These are phyloP conservation scores for Coemansia furcata DNA, from an alignment of 192 early-diverging fungal genomes.

Conservation along the genomic window DNA sequence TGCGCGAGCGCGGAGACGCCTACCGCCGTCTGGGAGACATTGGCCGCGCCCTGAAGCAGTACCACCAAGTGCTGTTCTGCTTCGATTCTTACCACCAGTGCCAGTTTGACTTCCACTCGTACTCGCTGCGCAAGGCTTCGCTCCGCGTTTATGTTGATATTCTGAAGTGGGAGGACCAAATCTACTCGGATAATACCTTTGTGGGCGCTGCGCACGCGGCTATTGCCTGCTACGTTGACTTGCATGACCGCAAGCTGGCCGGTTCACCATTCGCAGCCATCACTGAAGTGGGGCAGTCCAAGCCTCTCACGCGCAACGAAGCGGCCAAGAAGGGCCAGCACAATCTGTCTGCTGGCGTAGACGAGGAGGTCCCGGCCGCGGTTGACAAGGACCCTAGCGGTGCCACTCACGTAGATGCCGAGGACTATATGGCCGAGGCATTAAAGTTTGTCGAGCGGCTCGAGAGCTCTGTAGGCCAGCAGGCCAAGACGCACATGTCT, in stretches of 20 bases:
- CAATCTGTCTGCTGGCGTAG: constrained; percentile 41
- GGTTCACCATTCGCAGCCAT: constrained; percentile 40
- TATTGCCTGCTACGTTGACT: constrained; percentile 57
- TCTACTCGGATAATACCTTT: constrained; percentile 71
- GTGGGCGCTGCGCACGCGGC: constrained; percentile 74
- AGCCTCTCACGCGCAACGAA: constrained; percentile 52
- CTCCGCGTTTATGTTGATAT: constrained; percentile 83
- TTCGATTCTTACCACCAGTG: constrained; percentile 86
- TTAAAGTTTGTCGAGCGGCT: constrained; percentile 76
- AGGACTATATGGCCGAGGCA: constrained; percentile 71
- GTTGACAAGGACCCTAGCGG: constrained; percentile 45
- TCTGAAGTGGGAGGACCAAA: constrained; percentile 72
- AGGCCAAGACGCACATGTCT: constrained; percentile 27
- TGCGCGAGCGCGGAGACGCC: constrained; percentile 73
- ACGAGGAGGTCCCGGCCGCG: constrained; percentile 54
- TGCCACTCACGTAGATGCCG: constrained; percentile 52
- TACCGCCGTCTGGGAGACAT: constrained; percentile 63
- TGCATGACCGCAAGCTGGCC: constrained; percentile 48
- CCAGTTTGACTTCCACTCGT: constrained; percentile 96
- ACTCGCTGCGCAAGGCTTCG: constrained; percentile 87
- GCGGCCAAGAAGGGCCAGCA: constrained; percentile 58
- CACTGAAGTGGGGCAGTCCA: constrained; percentile 8
- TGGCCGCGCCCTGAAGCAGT: constrained; percentile 85
- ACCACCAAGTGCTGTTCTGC: constrained; percentile 77
- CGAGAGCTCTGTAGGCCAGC: constrained; percentile 18